Percentiles rank a stretch among this genome's conserved stretches.
phyloP scores from a whole-genome alignment of 73 alveolate genomes.

The Stentor roeselii region DNA sequence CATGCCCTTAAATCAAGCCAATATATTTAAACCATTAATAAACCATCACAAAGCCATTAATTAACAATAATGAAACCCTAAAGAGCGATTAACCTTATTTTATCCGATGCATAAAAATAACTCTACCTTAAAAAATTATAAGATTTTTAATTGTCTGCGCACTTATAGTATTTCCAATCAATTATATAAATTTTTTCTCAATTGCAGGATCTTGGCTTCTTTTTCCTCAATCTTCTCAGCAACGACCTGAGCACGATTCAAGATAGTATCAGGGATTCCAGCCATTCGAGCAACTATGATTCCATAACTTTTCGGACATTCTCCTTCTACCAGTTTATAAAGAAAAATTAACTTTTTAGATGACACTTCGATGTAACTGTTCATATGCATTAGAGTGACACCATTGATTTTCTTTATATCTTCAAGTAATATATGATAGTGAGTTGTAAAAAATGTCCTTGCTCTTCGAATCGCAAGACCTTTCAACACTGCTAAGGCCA shows the following conservation, averaged over 20 bases:
- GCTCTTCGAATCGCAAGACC: conserved; percentile 72
- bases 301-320: conserved; percentile 81
- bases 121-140: too few species aligned
- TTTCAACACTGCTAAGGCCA: conserved; percentile 78
- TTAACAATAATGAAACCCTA: too few species aligned
- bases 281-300: conserved; percentile 85
- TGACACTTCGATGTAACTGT: conserved; percentile 54
- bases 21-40: too few species aligned
- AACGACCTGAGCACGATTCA: conserved; percentile 42
- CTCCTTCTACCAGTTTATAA: conserved; percentile 83
- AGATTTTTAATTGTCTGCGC: too few species aligned
- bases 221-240: conserved; percentile 33
- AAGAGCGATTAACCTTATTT: too few species aligned
- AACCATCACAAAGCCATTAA: too few species aligned
- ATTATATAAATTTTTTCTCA: too few species aligned
- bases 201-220: too few species aligned
- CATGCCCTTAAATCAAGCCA: too few species aligned
- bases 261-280: conserved; percentile 74
- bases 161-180: too few species aligned
- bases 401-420: conserved; percentile 67
- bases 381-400: conserved; percentile 74
- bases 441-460: conserved; percentile 90
- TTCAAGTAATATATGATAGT: conserved; percentile 89
- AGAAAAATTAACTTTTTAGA: conserved; percentile 76
- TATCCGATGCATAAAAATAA: too few species aligned